Base-by-base conservation (phyloP, 805 yeast species). In the Blastobotrys attinorum region DNA sequence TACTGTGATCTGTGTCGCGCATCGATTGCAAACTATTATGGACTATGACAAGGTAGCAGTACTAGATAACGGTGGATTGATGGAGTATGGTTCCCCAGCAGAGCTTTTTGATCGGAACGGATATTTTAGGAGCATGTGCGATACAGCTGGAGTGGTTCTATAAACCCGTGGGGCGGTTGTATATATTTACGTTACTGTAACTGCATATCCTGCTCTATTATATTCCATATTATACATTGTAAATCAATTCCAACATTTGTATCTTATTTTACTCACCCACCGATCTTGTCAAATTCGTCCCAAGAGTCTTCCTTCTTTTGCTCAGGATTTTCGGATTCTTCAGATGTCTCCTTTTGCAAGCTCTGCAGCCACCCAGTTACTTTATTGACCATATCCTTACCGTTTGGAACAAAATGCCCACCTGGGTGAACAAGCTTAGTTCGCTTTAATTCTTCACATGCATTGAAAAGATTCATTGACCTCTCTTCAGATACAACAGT, bases 401-500 rank as follows among this genome's bases (percentile, higher is more conserved):
- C 81, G 63, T 86, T 87, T 22, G 97, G 98, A 38, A 90, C 96
- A 66, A 83, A 88, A 59, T 90, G 98, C 1, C 97, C 97, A 48
- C 98, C 97, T 7, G 97, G 97, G 57, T 90, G 98, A 50, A 76
- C 81, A 47, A 82, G 65, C 11, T 67, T 56, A 3, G 63, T 69
- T 4, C 83, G 66, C 20, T 62, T 58, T 8, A 60, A 65, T 16
- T 63, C 56, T 22, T 62, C 68, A 17, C 81, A 76, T 31, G 72
- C 63, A 15, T 74, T 72, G 45, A 73, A 77, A 34, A 92, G 66
- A 20, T 71, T 70, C 64, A 76, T 66, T 0, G 89, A 75, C 55
- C 95, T 71, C 21, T 76, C 82, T 22, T 78, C 79, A 6, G 83
- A 77, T 4, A 92, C 95, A 22, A 92, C 81, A 10, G 92, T 82